Conservation (phyloP, 2,329 filamentous ascomycete genomes). For the Chrysosporium keratinophilum region DNA sequence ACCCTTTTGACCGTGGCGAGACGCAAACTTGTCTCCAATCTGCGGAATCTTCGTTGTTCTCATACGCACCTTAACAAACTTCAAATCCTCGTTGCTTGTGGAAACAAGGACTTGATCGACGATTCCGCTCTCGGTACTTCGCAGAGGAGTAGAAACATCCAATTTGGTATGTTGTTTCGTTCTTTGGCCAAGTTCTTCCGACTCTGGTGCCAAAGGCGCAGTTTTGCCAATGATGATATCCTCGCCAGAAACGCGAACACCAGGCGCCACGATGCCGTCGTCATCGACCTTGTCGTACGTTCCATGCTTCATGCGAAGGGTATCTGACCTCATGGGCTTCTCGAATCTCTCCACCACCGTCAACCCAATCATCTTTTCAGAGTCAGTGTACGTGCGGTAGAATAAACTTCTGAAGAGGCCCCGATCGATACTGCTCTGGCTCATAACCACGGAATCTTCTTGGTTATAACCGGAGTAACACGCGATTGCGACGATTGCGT, state of each 20-base stretch:
- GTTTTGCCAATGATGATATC: conserved; percentile 99
- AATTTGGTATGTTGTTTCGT: conserved; percentile 85
- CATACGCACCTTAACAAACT: conserved; percentile 95
- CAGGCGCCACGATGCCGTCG: conserved; percentile 87
- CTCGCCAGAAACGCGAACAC: conserved; percentile 88
- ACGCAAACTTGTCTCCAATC: conserved; percentile 98
- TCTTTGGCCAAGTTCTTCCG: conserved; percentile 84
- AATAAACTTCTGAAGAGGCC: conserved; percentile 95
- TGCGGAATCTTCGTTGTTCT: conserved; percentile 96
- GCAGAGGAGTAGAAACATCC: conserved; percentile 86
- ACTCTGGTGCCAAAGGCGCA: conserved; percentile 82
- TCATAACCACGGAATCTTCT: conserved; percentile 99
- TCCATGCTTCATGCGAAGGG: conserved; percentile 82
- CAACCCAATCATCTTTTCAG: conserved; percentile 91
- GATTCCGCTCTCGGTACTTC: conserved; percentile 94
- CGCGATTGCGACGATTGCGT: conserved; percentile 94
- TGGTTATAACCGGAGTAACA: conserved; percentile 99
- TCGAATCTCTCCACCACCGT: conserved; percentile 90
- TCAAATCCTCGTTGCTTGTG: conserved; percentile 85
- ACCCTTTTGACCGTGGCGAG: conserved; percentile 97
- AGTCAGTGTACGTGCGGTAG: conserved; percentile 94
- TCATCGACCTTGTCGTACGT: conserved; percentile 97
- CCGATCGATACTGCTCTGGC: conserved; percentile 96
- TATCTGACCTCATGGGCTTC: conserved; percentile 82
- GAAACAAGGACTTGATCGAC: conserved; percentile 88